Base-by-base conservation (phyloP, 2,329 filamentous ascomycete species). In the Apiospora sp. region DNA sequence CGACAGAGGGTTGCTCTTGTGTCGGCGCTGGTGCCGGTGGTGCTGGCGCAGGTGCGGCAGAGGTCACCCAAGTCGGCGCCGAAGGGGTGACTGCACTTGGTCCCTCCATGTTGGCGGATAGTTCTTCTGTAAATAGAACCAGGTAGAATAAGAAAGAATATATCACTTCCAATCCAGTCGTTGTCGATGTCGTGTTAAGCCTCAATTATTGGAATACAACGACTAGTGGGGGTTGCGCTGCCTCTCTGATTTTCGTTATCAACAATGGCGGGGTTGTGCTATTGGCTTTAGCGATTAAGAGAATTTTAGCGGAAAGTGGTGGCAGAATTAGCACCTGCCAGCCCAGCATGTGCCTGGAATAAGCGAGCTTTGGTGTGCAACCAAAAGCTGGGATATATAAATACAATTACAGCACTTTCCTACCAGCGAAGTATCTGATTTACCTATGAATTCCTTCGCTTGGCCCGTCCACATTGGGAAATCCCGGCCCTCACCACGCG, bases 301-400 rank as follows among this genome's bases (percentile, higher is more conserved):
- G 64, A 67, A 71, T 71, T 71, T 71, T 71, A 46, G 70, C 70
- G 70, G 70, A 48, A 19, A 49, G 27, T 7, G 37, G 30, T 10
- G 70, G 70, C 70, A 71, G 58, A 71, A 68, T 68, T 34, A 37
- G 37, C 37, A 16, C 64, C 41, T 41, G 37, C 37, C 37, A 67
- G 14, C 37, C 37, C 37, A 7, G 8, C 22, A 27, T 41, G 58
- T 41, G 30, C 22, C 46, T 49, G 46, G 19, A n/a, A 22, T n/a
- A 22, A 49, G 46, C 22, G 44, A 48, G 4, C 16, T 14, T 14
- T 46, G 13, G 43, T 16, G 5, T 48, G 44, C 44, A 48, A 22
- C 16, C 44, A 46, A 19, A 46, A 46, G 44, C 49, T 27, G n/a
- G 27, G 27, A 16, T 16, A 34, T 58, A 58, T 30, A 58, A 58